Evolutionary conservation across 2,329 filamentous ascomycete genomes (phyloP).

Genomic region (Xylariaceae sp.): DNA sequence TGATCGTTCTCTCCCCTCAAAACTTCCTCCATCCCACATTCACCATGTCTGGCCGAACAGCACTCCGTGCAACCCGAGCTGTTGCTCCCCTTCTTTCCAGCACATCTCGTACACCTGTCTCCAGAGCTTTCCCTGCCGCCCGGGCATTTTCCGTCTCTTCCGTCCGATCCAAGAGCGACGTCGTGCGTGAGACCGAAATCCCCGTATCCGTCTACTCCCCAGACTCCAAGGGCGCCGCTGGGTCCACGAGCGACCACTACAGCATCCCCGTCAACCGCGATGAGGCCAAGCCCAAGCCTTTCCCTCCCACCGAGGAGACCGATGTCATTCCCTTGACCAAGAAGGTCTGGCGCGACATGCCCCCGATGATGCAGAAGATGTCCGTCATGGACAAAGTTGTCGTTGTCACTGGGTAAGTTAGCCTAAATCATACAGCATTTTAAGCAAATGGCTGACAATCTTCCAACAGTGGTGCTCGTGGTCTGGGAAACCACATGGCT

Average conservation of each 20-base stretch:
- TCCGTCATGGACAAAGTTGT: conserved; percentile 68
- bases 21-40: conserved; percentile 1
- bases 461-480: conserved; percentile 62
- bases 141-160: conserved; percentile 38
- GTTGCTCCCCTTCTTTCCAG: conserved; percentile 29
- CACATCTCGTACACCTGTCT: conserved; percentile 21
- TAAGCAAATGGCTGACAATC: conserved; percentile 24
- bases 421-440: neutral
- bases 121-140: conserved; percentile 28
- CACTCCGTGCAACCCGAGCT: conserved; percentile 30
- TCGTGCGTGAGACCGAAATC: conserved; percentile 56
- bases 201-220: conserved; percentile 54
- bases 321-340: conserved; percentile 51
- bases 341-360: conserved; percentile 54
- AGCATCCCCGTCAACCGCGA: conserved; percentile 52
- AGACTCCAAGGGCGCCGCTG: conserved; percentile 43
- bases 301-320: conserved; percentile 44
- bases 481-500: conserved; percentile 77
- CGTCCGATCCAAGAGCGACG: conserved; percentile 45
- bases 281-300: conserved; percentile 42
- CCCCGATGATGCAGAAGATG: conserved; percentile 67
- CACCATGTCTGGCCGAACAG: conserved; percentile 33
- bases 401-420: conserved; percentile 65
- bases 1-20: neutral
- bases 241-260: conserved; percentile 47